phyloP scores from a whole-genome alignment of 768 basidiomycete genomes.

The Amanita molliuscula region DNA sequence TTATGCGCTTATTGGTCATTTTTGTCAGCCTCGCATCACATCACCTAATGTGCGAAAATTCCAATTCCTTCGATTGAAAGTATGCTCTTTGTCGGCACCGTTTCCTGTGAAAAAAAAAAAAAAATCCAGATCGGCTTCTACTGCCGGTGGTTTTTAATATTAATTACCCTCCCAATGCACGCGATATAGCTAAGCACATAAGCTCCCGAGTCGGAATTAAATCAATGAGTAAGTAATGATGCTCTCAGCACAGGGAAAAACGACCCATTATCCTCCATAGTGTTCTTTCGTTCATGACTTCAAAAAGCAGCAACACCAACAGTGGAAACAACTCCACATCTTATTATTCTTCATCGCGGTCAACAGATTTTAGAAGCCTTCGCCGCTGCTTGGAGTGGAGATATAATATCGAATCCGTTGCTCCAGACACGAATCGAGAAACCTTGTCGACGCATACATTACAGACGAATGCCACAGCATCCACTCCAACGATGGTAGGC shows the following conservation, averaged over 20 bases:
- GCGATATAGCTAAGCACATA: neutral
- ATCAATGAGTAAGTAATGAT: neutral
- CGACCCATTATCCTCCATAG: neutral
- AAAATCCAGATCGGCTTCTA: neutral
- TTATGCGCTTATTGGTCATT: neutral
- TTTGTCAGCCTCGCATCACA: neutral
- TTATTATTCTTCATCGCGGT: neutral
- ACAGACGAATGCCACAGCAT: neutral
- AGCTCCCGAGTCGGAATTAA: constrained; percentile 4
- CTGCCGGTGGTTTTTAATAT: neutral
- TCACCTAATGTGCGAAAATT: neutral
- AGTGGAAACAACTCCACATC: neutral
- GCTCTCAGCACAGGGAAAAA: neutral
- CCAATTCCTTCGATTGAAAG: too few species aligned
- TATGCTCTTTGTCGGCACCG: too few species aligned
- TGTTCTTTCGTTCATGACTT: neutral
- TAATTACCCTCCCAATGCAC: neutral
- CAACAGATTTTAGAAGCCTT: neutral
- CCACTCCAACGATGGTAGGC: neutral
- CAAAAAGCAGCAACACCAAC: neutral
- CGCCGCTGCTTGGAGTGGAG: constrained; percentile 5
- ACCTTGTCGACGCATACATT: neutral
- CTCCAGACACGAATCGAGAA: neutral
- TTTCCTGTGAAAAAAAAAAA: neutral
- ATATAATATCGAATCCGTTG: neutral